Conservation (phyloP, 2,329 filamentous ascomycete species). For the Emmonsiellopsis sp. region DNA sequence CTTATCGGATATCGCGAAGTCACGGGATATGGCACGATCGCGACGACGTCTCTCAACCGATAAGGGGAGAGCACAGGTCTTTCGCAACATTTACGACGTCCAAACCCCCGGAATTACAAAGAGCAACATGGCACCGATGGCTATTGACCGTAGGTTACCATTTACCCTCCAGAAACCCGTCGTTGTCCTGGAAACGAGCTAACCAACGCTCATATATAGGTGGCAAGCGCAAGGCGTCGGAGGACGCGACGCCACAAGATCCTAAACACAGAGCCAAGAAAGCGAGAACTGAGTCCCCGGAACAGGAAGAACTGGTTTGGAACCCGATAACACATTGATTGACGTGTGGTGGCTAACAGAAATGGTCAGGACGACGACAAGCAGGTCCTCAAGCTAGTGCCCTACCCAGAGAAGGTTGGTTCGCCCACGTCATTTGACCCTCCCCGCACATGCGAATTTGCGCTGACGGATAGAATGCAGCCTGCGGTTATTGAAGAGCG, state of each 20-base stretch:
- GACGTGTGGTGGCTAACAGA: constrained; percentile 13
- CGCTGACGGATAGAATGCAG: constrained; percentile 30
- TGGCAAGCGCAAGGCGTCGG: constrained; percentile 42
- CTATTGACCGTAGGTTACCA: constrained; percentile 23
- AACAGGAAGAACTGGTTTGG: constrained; percentile 26
- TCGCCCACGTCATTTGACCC: background rate
- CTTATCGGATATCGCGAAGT: background rate
- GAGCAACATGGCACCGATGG: constrained; percentile 18
- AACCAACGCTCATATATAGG: constrained; percentile 16
- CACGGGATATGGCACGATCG: background rate
- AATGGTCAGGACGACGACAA: constrained; percentile 32
- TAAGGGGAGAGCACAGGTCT: background rate
- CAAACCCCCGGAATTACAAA: background rate
- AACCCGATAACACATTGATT: background rate
- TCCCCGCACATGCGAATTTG: background rate
- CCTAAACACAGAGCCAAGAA: constrained; percentile 39
- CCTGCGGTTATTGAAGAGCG: constrained; percentile 89
- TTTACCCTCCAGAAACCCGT: no score
- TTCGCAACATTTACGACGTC: background rate
- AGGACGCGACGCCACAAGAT: constrained; percentile 37
- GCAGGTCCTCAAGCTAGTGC: constrained; percentile 55
- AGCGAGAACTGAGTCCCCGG: constrained; percentile 39
- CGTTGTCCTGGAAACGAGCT: background rate
- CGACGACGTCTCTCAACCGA: background rate
- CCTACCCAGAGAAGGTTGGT: constrained; percentile 77